Conservation (phyloP, 1,284 basidiomycete genomes). For the Ustilago curta region DNA sequence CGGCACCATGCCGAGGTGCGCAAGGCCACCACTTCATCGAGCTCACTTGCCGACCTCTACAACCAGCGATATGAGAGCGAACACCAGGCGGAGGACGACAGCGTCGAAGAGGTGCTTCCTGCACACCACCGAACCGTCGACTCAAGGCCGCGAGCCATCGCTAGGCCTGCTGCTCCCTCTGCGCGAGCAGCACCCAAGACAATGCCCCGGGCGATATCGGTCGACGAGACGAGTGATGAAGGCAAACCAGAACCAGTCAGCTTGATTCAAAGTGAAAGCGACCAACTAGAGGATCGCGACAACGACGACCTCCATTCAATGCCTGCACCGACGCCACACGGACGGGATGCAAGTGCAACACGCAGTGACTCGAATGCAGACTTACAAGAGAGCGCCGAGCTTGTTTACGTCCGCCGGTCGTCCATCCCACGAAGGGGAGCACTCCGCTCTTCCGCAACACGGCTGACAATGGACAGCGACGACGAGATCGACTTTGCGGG, state of each 20-base stretch:
- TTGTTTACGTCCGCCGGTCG: constrained; percentile 10
- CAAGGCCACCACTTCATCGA: constrained; percentile 3
- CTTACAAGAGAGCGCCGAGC: not conserved
- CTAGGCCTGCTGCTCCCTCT: not conserved
- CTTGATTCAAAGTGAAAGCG: constrained; percentile 1
- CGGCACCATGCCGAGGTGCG: constrained; percentile 1
- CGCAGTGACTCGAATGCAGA: constrained; percentile 10
- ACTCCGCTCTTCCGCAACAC: constrained; percentile 12
- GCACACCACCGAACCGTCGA: not conserved
- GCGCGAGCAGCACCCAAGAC: not conserved
- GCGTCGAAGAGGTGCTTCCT: not conserved
- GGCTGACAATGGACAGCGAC: constrained; percentile 22
- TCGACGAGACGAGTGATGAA: constrained; percentile 9
- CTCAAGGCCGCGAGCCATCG: not conserved
- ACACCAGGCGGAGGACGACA: constrained; percentile 5
- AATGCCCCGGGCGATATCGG: not conserved
- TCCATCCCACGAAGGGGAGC: constrained; percentile 22
- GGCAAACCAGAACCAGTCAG: constrained; percentile 3
- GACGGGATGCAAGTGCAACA: not conserved
- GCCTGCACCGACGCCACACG: not conserved
- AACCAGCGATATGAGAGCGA: constrained; percentile 23
- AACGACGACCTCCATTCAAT: constrained; percentile 1
- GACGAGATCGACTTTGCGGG: constrained; percentile 10
- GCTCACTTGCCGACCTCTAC: constrained; percentile 27
- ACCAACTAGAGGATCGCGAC: constrained; percentile 14